Percentiles rank a stretch among this genome's conserved stretches.
Evolutionary conservation across 352 stramenopile genomes (phyloP).

Genomic region (Globisporangium alternatum): DNA sequence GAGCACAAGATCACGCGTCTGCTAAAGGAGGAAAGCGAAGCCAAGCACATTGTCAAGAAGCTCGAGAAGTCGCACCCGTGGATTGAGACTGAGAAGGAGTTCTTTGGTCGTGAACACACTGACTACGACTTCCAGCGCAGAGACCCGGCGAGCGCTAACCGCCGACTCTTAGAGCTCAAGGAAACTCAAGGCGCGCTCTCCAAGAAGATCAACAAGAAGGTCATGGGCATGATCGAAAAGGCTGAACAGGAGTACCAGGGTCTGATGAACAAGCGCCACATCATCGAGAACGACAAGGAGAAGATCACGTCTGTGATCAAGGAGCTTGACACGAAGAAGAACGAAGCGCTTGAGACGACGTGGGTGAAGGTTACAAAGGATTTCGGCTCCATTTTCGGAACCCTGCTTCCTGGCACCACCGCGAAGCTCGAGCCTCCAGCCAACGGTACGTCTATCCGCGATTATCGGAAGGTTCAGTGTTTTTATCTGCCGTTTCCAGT

Average conservation of each 20-base stretch:
- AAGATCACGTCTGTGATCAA: constrained; percentile 99
- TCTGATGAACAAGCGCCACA: constrained; percentile 96
- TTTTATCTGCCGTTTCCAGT: background rate
- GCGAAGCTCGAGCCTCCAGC: constrained; percentile 98
- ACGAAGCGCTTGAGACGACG: constrained; percentile 94
- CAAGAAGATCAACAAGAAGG: constrained; percentile 99
- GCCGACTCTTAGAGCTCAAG: constrained; percentile 90
- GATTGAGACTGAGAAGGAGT: constrained; percentile 97
- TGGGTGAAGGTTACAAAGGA: constrained; percentile 99
- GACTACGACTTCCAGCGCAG: constrained; percentile 97
- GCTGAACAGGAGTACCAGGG: constrained; percentile 98
- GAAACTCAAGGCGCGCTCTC: constrained; percentile 91
- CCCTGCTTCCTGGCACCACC: constrained; percentile 94
- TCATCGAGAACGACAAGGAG: constrained; percentile 99
- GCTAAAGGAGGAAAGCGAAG: constrained; percentile 91
- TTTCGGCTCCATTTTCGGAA: constrained; percentile 99
- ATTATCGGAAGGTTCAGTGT: background rate
- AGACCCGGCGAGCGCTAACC: constrained; percentile 83
- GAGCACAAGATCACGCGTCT: constrained; percentile 91
- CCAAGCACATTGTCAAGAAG: constrained; percentile 86
- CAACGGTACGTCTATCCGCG: constrained; percentile 49
- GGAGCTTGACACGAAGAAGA: constrained; percentile 99
- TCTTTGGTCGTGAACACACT: constrained; percentile 95
- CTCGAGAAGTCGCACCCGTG: constrained; percentile 95
- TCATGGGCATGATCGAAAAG: constrained; percentile 99